Evolutionary conservation across 192 early-diverging fungal genomes (phyloP).

Genomic region (Haplosporangium gracile): DNA sequence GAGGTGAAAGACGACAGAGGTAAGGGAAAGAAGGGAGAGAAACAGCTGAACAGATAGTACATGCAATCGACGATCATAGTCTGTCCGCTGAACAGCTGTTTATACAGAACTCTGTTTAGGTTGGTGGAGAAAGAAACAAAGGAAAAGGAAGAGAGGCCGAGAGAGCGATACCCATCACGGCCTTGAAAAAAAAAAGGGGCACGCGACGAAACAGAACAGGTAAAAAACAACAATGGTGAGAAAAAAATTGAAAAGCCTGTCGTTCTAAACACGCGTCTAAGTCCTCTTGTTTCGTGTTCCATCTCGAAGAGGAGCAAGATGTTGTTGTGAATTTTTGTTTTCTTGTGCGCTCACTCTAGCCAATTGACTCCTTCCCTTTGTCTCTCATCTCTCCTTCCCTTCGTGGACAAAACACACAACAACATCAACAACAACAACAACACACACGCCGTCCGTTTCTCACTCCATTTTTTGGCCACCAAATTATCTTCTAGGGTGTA

Average conservation of each 20-base stretch:
- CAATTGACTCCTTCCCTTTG: neutral
- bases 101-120: neutral
- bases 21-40: neutral
- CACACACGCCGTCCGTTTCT: no score
- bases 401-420: no score
- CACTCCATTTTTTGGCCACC: no score
- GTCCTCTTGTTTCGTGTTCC: neutral
- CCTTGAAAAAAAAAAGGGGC: neutral
- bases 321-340: neutral
- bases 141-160: neutral
- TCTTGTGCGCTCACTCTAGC: neutral
- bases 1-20: neutral
- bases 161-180: neutral
- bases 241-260: neutral
- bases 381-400: no score
- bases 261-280: neutral
- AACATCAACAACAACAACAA: no score
- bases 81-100: constrained; percentile 20
- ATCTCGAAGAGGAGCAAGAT: neutral
- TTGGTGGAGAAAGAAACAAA: neutral
- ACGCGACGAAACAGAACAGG: neutral
- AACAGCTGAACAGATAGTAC: constrained; percentile 37
- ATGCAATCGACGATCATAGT: constrained; percentile 1
- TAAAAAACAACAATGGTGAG: constrained; percentile 1
- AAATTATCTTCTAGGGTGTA: no score